Base-by-base conservation (phyloP, 2,329 filamentous ascomycete species). In the Chrysosporium keratinophilum region DNA sequence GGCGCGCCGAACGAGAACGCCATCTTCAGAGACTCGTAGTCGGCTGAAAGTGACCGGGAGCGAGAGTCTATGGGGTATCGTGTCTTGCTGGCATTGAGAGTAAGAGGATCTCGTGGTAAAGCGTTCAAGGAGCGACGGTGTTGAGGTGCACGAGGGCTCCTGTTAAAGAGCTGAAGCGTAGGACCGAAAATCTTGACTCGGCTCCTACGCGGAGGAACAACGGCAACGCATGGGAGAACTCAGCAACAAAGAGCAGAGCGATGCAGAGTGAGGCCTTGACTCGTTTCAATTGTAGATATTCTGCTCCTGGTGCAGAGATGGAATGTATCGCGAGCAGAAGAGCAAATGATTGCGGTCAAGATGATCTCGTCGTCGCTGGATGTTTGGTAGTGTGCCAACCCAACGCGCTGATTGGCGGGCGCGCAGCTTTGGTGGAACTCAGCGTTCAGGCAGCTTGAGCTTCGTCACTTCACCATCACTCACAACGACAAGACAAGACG, bases 1-100 rank as follows among this genome's bases (percentile, higher is more conserved):
- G 68, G 68, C 60, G 71, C 74, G 52, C 68, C 67, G 67, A 83
- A 83, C 67, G 77, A 75, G 69, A 86, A 86, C 54, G 83, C 80
- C 84, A 88, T 74, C 58, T 62, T 74, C 56, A 71, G 60, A 56
- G 60, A 62, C 40, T 67, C 61, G 33, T 69, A 60, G 54, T 71
- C 66, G 33, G 67, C 64, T 54, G 68, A 71, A 45, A 72, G 59
- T 45, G 67, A 65, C 60, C 66, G 68, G 23, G 51, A 52, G 58
- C 62, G 63, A 57, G 67, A 65, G 62, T 65, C 64, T 70, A 71
- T 55, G 47, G 61, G 63, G 55, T 61, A 60, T 19, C 61, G 60
- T 39, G 61, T 57, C 58, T 61, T 68, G 51, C 65, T 63, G 59
- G 67, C 69, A 72, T 73, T 68, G 63, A 71, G 63, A 49, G 40